A percentile compares a stretch with the other conserved stretches of the same genome.
phyloP scores from a whole-genome alignment of 2,329 filamentous ascomycete species.

The Fusarium albosuccineum region DNA sequence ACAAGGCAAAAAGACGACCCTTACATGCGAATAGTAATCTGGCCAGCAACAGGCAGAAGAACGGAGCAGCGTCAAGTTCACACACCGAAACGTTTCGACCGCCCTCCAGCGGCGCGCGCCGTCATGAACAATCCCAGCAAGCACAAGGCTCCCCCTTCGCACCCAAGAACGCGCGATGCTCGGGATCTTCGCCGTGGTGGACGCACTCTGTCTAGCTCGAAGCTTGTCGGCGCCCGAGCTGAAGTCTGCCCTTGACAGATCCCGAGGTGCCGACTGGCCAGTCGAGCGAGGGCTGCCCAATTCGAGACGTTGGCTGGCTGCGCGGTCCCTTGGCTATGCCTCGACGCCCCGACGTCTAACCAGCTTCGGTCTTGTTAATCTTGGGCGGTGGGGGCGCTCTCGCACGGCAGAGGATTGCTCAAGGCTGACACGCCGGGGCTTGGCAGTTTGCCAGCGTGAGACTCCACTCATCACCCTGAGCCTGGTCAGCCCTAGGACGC shows the following conservation, averaged over 20 bases:
- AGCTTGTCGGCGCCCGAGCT: slow-evolving; percentile 28
- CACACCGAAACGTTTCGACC: not conserved
- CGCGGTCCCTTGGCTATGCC: not conserved
- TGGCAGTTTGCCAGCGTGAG: slow-evolving; percentile 2
- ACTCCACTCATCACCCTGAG: slow-evolving; percentile 24
- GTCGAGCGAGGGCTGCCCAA: slow-evolving; percentile 10
- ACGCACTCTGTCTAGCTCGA: slow-evolving; percentile 32
- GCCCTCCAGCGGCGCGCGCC: too few relatives aligned
- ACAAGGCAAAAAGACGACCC: too few relatives aligned
- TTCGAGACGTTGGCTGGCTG: slow-evolving; percentile 25
- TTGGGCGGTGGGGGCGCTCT: slow-evolving; percentile 20
- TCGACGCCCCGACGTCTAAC: slow-evolving; percentile 12
- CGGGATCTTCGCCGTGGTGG: slow-evolving; percentile 30
- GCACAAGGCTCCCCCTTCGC: slow-evolving; percentile 12
- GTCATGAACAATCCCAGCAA: not conserved
- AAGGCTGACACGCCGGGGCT: slow-evolving; percentile 31
- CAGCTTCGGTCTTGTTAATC: slow-evolving; percentile 30
- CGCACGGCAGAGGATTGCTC: slow-evolving; percentile 20
- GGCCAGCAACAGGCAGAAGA: not conserved
- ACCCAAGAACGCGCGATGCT: slow-evolving; percentile 23
- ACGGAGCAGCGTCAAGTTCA: not conserved
- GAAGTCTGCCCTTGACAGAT: slow-evolving; percentile 10
- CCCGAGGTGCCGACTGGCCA: slow-evolving; percentile 13
- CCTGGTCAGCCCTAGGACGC: slow-evolving; percentile 46
- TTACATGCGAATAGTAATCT: not conserved